A percentile compares a stretch with the other conserved stretches of the same genome.
phyloP scores from a whole-genome alignment of 257 asterid species.

The Eustoma russellianum region DNA sequence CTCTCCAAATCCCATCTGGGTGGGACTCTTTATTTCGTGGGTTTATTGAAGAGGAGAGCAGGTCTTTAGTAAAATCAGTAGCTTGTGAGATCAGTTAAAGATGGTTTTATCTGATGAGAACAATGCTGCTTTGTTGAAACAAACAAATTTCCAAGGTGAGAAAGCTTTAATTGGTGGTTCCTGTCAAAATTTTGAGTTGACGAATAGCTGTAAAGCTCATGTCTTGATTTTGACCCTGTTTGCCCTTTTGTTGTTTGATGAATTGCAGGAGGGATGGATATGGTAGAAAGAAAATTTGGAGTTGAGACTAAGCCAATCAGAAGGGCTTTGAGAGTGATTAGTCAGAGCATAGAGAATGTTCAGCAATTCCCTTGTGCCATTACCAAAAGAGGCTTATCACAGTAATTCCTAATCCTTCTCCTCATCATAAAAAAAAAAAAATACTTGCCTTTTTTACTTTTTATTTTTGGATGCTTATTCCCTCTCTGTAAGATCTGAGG shows the following conservation, averaged over 20 bases:
- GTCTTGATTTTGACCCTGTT: background rate
- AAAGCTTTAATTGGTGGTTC: background rate
- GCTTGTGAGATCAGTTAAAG: constrained; percentile 31
- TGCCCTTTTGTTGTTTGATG: constrained; percentile 4
- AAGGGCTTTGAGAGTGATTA: constrained; percentile 53
- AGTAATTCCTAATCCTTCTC: constrained; percentile 35
- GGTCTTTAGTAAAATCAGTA: constrained; percentile 7
- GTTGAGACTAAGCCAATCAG: constrained; percentile 49
- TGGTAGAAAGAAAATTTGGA: constrained; percentile 52
- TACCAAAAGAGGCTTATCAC: constrained; percentile 60
- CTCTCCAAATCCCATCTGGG: constrained; percentile 13
- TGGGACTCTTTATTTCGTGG: constrained; percentile 11
- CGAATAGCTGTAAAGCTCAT: background rate
- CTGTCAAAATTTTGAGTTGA: background rate
- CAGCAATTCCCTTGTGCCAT: constrained; percentile 31
- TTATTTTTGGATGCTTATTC: too few relatives aligned
- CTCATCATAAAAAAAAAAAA: background rate
- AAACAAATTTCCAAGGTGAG: constrained; percentile 45
- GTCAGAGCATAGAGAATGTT: constrained; percentile 43
- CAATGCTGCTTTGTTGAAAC: constrained; percentile 30
- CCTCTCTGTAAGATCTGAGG: too few relatives aligned
- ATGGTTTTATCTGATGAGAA: constrained; percentile 39
- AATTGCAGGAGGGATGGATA: constrained; percentile 36
- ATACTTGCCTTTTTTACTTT: background rate
- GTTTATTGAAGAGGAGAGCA: constrained; percentile 7